Evolutionary conservation across 2,329 filamentous ascomycete species (phyloP), one percentile per base, ranked within the genome.

Genomic region (Gnomoniopsis smithogilvyi): DNA sequence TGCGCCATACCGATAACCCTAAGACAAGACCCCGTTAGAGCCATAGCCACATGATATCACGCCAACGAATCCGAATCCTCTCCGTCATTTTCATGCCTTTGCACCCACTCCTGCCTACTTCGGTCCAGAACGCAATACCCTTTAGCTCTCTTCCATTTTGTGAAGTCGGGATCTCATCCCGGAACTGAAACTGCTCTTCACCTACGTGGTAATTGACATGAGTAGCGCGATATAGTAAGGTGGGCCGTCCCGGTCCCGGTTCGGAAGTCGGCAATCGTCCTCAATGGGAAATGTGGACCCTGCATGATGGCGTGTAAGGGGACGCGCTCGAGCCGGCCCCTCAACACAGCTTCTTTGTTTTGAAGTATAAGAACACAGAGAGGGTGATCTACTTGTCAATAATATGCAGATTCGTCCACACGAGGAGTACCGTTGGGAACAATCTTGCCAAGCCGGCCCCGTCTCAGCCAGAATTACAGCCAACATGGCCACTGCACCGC

Each of bases 211-310:
- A 4, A 30, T 30, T 30, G 26, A 30, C 26, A 30, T 30, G 26
- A 30, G 26, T 30, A 30, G 26, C 26, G 26, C 8, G 26, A n/a
- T 8, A 30, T 30, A 30, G n/a, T 8, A 41, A 41, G 12, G 36
- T 15, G 36, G 36, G 6, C 36, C 12, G 36, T 14, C 17, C 36
- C 12, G 36, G 17, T 30, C 26, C 36, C 36, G 36, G 14, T 3
- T 24, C 52, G 52, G 52, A 54, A 54, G 43, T 54, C 52, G 52
- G 52, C 36, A 7, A 17, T 12, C 6, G 47, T 26, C 52, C 45
- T 14, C 1, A n/a, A n/a, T 15, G 12, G 26, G 52, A 30, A 48
- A 38, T 30, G 41, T 48, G 43, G 30, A 48, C 47, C 41, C 52
- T 54, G 3, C 24, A 38, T 21, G 41, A 54, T 19, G 43, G 41